Conservation (phyloP, 768 basidiomycete genomes). For the Gelatoporia subvermispora region DNA sequence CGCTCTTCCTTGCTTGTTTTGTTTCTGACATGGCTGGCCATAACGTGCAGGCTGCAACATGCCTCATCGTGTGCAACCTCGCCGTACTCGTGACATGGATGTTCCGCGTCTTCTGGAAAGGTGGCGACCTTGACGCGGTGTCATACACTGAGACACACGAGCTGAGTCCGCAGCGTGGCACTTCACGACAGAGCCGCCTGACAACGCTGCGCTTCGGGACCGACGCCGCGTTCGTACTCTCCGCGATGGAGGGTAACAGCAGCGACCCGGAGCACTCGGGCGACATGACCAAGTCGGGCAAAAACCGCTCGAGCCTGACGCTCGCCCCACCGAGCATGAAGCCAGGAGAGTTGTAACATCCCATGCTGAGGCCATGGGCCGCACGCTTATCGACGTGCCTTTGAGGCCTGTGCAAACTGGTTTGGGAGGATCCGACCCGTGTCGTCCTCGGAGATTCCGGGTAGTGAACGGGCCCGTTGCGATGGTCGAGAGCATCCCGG, state of each 20-base stretch:
- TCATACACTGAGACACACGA: background rate
- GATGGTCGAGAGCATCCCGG: too few species aligned
- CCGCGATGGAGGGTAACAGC: background rate
- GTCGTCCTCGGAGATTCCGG: too few species aligned
- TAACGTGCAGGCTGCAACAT: conserved; percentile 6
- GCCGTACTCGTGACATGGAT: conserved; percentile 15
- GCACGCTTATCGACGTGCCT: too few species aligned
- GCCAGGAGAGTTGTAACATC: too few species aligned
- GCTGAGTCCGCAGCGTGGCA: background rate
- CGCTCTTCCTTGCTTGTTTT: too few species aligned
- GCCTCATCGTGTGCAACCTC: conserved; percentile 13
- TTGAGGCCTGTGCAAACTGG: too few species aligned
- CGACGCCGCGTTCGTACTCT: conserved; percentile 7
- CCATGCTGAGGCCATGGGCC: too few species aligned
- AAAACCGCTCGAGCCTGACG: background rate
- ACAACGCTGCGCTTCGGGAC: conserved; percentile 11
- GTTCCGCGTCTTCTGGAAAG: conserved; percentile 7
- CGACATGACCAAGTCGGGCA: too few species aligned
- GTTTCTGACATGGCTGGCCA: background rate
- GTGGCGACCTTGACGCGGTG: conserved; percentile 7
- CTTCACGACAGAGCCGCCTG: background rate
- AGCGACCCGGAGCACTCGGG: too few species aligned
- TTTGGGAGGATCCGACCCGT: too few species aligned
- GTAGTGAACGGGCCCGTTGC: too few species aligned
- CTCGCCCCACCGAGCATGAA: background rate